Base-by-base conservation (phyloP, 305 asterid genomes). In the Nicotiana rustica region DNA sequence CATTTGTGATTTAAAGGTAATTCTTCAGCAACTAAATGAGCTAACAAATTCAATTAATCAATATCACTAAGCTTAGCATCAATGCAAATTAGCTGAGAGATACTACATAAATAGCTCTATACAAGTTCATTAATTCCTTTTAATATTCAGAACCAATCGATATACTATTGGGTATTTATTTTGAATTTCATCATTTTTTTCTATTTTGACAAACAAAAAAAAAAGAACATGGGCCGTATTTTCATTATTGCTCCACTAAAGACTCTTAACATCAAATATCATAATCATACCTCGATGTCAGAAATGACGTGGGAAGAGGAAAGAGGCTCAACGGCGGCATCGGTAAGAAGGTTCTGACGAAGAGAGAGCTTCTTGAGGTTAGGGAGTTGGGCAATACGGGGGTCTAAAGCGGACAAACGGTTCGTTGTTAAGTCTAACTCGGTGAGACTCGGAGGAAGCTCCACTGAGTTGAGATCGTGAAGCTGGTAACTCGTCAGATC, bases 401-500 rank as follows among this genome's bases (percentile, higher is more conserved):
- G 88, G 93, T 96, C 99, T 81, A 96, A 81, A 83, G 86, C 87
- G 73, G 97, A 91, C 84, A 96, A 86, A 31, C 98, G 97, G 82
- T 94, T 96, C 4, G 97, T 95, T 69, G 98, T 94, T 21, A 94
- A 89, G 91, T 96, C 98, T 56, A 96, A 82, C 88, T 94, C 98
- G 78, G 86, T 81, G 64, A 94, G 94, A 86, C 81, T 82, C 77
- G 89, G 84, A 6, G 92, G 95, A 64, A 96, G 89, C 82, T 92
- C 97, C 76, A 96, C 91, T 55, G 97, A 88, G 65, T 85, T 93
- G 70, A 94, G 95, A 90, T 92, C 97, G 83, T 87, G 97, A 62
- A 96, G 94, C 92, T 96, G 99, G 85, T 83, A 92, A 87, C 99
- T 90, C 76, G 97, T 88, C 66, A 96, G 97, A 90, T 96, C 99